Conservation (phyloP, 2,329 filamentous ascomycete species). For the Penicillium freii region DNA sequence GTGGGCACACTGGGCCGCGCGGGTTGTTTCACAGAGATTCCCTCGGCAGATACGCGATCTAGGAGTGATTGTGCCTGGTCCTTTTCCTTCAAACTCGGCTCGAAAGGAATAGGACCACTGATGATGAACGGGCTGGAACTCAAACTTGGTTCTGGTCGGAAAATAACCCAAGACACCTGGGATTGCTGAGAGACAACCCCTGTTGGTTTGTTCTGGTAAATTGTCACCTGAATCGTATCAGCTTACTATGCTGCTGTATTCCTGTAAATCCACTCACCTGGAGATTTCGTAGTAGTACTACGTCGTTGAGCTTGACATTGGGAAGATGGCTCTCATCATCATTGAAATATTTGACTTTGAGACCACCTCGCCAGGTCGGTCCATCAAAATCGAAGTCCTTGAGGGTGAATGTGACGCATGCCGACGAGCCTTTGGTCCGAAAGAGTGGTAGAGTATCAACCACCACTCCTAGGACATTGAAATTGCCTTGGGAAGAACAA, state of each 20-base stretch:
- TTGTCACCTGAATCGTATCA: constrained; percentile 18
- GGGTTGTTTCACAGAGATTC: not conserved
- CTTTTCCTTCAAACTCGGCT: constrained; percentile 31
- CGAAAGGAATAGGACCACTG: constrained; percentile 29
- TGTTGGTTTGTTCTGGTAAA: constrained; percentile 20
- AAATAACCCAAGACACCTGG: constrained; percentile 36
- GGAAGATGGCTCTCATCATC: constrained; percentile 46
- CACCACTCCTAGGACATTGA: constrained; percentile 69
- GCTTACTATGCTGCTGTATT: not conserved
- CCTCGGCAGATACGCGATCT: constrained; percentile 10
- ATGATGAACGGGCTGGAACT: constrained; percentile 21
- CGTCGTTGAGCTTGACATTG: constrained; percentile 54
- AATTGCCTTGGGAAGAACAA: constrained; percentile 34
- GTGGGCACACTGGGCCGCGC: constrained; percentile 2
- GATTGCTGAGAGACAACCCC: constrained; percentile 31
- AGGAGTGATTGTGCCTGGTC: constrained; percentile 30
- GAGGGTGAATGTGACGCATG: constrained; percentile 60
- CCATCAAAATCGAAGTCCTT: constrained; percentile 56
- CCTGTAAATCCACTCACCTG: constrained; percentile 46
- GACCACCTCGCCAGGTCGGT: constrained; percentile 38
- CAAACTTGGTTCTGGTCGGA: constrained; percentile 28
- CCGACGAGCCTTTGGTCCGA: constrained; percentile 55
- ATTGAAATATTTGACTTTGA: constrained; percentile 62
- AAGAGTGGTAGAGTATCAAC: constrained; percentile 60
- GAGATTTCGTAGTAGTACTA: constrained; percentile 61